Evolutionary conservation across 176 grass and related monocot species (phyloP).

Genomic region (Miscanthus lutarioriparius): DNA sequence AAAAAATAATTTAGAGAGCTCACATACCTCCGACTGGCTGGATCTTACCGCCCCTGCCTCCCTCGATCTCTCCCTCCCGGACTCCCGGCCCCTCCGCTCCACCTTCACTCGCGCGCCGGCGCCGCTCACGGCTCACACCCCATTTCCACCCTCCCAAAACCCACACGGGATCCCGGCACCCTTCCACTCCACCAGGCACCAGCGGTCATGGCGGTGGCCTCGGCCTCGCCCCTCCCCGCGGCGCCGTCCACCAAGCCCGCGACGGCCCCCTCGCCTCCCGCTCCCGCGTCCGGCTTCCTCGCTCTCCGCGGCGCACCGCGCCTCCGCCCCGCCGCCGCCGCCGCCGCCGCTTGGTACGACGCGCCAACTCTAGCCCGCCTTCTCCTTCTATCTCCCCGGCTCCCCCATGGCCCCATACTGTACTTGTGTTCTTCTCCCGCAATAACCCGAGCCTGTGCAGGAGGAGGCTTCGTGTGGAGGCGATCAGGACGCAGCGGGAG

Average conservation of each 20-base stretch:
- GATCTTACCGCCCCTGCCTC: too few relatives aligned
- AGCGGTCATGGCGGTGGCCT: conserved; percentile 26
- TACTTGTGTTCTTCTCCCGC: background rate
- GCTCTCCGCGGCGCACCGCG: background rate
- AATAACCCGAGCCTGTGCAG: background rate
- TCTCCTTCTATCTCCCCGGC: too few relatives aligned
- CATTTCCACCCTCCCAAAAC: background rate
- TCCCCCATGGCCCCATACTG: background rate
- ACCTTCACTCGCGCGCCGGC: background rate
- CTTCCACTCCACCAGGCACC: background rate
- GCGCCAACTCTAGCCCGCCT: background rate
- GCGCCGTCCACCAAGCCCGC: background rate
- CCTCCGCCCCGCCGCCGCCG: background rate
- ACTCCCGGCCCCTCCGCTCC: background rate
- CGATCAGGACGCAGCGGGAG: conserved; percentile 46
- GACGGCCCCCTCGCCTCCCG: background rate
- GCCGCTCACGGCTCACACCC: background rate
- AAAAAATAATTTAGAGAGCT: too few relatives aligned
- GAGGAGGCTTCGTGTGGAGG: conserved; percentile 40
- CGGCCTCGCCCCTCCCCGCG: background rate
- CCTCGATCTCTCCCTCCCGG: too few relatives aligned
- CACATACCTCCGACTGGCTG: too few relatives aligned
- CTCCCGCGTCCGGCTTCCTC: background rate
- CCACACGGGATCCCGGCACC: background rate
- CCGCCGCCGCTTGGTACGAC: conserved; percentile 38